These are phyloP conservation scores for Nissolia schottii DNA, from an alignment of 306 rosid genomes.

Conservation along the genomic window DNA sequence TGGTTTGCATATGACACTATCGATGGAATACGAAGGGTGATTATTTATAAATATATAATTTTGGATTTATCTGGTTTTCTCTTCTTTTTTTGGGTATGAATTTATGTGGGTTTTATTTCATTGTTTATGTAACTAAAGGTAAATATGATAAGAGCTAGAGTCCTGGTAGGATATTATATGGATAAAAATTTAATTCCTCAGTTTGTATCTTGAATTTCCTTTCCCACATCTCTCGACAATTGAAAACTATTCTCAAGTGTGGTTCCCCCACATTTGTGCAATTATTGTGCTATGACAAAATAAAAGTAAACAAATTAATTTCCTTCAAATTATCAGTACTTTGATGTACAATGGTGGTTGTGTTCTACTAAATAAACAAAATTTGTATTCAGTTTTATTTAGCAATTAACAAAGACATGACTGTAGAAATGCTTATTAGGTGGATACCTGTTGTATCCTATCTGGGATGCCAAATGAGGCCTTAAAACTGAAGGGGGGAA, in stretches of 20 bases:
- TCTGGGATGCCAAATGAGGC: neutral
- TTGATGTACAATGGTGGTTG: neutral
- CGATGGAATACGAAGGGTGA: neutral
- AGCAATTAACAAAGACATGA: neutral
- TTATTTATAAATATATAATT: neutral
- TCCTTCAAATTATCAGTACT: neutral
- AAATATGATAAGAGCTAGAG: neutral
- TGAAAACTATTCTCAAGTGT: neutral
- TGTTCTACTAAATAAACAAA: too few relatives aligned
- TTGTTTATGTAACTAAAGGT: neutral
- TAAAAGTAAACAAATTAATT: neutral
- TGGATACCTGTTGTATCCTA: neutral
- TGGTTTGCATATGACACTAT: neutral
- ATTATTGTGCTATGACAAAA: neutral
- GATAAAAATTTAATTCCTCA: neutral
- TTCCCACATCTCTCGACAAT: neutral
- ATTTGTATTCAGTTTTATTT: neutral
- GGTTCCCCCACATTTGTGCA: neutral
- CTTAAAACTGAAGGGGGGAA: too few relatives aligned
- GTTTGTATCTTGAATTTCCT: neutral
- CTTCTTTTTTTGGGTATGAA: neutral
- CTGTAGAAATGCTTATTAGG: neutral
- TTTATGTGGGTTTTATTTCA: neutral
- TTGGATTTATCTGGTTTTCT: neutral
- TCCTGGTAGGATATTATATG: neutral